A percentile compares a stretch with the other conserved stretches of the same genome.
phyloP scores from a whole-genome alignment of 1,139 yeast genomes.

The Suhomyces panamericanus region DNA sequence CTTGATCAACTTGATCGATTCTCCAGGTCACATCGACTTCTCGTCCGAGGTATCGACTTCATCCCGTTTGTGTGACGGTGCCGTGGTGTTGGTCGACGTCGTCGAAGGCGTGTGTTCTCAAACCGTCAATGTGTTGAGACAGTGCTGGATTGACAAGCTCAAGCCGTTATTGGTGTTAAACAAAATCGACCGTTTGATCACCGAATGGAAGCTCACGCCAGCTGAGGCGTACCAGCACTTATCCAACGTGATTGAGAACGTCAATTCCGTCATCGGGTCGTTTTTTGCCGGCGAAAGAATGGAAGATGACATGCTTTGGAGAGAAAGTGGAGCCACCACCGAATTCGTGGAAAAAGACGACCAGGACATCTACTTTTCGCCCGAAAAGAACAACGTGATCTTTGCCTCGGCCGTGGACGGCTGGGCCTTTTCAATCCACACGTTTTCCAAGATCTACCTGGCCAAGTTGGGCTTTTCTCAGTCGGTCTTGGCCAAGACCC shows the following conservation, averaged over 20 bases:
- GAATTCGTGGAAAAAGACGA: constrained; percentile 78
- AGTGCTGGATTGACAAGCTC: constrained; percentile 91
- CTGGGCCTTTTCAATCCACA: constrained; percentile 94
- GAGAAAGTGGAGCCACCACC: constrained; percentile 59
- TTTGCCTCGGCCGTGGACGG: constrained; percentile 96
- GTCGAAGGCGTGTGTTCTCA: constrained; percentile 99
- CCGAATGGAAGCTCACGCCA: constrained; percentile 81
- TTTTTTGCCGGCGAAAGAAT: constrained; percentile 92
- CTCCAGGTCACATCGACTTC: constrained; percentile 98
- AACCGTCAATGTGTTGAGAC: constrained; percentile 90
- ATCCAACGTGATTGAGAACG: constrained; percentile 80
- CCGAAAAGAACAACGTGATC: constrained; percentile 86
- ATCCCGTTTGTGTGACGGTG: constrained; percentile 94
- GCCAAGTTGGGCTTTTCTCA: constrained; percentile 83
- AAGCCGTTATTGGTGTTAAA: constrained; percentile 90
- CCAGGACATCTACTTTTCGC: constrained; percentile 82
- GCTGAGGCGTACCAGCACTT: constrained; percentile 84
- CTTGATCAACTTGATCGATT: constrained; percentile 88
- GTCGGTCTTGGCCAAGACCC: constrained; percentile 73
- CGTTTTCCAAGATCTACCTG: constrained; percentile 85
- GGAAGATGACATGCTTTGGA: constrained; percentile 84
- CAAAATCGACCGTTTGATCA: constrained; percentile 83
- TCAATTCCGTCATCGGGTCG: constrained; percentile 91
- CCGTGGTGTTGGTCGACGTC: constrained; percentile 90
- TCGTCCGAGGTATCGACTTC: constrained; percentile 96